These are phyloP conservation scores for Blastobotrys proliferans DNA, from an alignment of 1,139 yeast species.

Conservation along the genomic window DNA sequence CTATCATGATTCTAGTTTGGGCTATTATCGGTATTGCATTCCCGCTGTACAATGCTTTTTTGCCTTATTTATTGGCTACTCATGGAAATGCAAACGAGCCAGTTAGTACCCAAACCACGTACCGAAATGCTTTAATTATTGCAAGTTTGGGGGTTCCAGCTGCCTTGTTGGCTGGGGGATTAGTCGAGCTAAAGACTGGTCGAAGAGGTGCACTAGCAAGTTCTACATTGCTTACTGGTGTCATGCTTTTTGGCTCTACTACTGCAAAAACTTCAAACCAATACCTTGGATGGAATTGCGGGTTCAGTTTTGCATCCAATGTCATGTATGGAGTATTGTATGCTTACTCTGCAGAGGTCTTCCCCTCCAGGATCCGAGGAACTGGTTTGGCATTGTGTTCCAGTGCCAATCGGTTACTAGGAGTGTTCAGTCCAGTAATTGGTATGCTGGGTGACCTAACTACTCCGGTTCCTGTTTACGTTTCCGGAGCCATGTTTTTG, in stretches of 20 bases:
- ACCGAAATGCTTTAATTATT: conserved; percentile 50
- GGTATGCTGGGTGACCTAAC: conserved; percentile 44
- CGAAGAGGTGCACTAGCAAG: conserved; percentile 53
- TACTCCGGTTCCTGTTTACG: conserved; percentile 51
- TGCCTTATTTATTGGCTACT: conserved; percentile 45
- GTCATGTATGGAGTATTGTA: conserved; percentile 53
- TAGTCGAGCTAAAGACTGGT: conserved; percentile 46
- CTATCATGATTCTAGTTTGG: conserved; percentile 46
- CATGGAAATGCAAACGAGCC: conserved; percentile 44
- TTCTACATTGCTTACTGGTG: conserved; percentile 52
- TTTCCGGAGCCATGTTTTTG: conserved; percentile 53
- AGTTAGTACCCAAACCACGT: conserved; percentile 35
- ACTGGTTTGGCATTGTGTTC: conserved; percentile 54
- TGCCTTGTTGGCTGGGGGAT: conserved; percentile 49
- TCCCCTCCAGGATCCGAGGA: conserved; percentile 52
- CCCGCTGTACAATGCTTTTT: conserved; percentile 48
- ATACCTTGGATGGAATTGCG: conserved; percentile 51
- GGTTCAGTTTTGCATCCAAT: conserved; percentile 48
- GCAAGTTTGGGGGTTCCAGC: conserved; percentile 52
- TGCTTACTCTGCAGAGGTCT: conserved; percentile 57
- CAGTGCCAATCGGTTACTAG: conserved; percentile 44
- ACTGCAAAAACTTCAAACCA: conserved; percentile 48
- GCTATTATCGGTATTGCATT: conserved; percentile 49
- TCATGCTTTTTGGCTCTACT: conserved; percentile 54
- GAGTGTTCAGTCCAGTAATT: conserved; percentile 50